Evolutionary conservation across 1,284 basidiomycete species (phyloP), one percentile per base, ranked within the genome.

Genomic region (Boletus sp.): DNA sequence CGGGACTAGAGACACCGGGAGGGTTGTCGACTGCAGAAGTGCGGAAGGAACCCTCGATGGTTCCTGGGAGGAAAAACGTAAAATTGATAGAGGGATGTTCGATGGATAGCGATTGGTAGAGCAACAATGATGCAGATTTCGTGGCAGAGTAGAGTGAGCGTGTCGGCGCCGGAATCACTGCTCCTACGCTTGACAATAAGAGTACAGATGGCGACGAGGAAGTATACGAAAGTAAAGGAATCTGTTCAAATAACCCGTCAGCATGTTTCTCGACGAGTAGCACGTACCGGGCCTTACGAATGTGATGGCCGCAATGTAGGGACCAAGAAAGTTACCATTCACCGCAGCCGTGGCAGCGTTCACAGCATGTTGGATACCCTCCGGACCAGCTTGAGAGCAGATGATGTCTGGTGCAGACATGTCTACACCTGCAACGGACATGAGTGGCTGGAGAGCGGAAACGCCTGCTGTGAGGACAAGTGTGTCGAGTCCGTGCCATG

Each of bases 381-480:
- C 73, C 0, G 63, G 54, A 10, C 66, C 68, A 10, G 76, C 69
- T 39, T 79, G 68, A 6, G 64, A 55, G 26, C 67, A 67, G 4
- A 64, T 57, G 34, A 65, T 59, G 25, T 53, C 57, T 17, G 60
- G 66, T 14, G 64, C 64, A 12, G 70, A 57, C 19, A 70, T 68
- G 40, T 80, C 73, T 5, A 82, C 72, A 0, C 84, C 84, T 9
- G 89, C 85, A 5, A 91, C 70, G 13, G 82, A 78, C 59, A 94
- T 74, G 14, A 96, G 68, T 0, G 92, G 88, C 39, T 80, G 80
- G 2, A 93, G 75, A 2, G 91, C 85, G 1, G 90, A 91, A 0
- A 94, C 88, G 5, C 94, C 94, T 7, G 93, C 92, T 45, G 82
- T 79, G 46, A 96, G 81, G 38, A 93, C 73, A 4, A 95, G 63